These are phyloP conservation scores for Tephrocybe sp. DNA, from an alignment of 768 basidiomycete genomes.

Conservation along the genomic window DNA sequence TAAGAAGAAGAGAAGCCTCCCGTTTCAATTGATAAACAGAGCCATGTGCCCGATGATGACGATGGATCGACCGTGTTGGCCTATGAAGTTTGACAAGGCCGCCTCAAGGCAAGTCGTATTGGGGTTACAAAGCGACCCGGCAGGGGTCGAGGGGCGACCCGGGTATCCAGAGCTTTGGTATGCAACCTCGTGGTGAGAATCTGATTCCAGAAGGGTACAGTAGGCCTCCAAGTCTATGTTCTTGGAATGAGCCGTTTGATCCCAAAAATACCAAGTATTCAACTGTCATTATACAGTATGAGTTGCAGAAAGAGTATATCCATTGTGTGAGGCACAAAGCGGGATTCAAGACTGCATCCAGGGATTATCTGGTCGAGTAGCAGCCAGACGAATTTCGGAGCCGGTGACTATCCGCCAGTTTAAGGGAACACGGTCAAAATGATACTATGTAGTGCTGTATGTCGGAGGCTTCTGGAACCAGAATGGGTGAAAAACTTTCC, in stretches of 20 bases:
- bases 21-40: conserved; percentile 1
- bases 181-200: conserved; percentile 11
- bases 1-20: neutral
- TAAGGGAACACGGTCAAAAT: too few species aligned
- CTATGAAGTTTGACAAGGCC: conserved; percentile 8
- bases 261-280: too few species aligned
- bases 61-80: conserved; percentile 5
- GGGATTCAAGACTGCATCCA: too few species aligned
- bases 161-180: conserved; percentile 2
- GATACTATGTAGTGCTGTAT: too few species aligned
- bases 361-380: too few species aligned
- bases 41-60: conserved; percentile 16
- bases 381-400: too few species aligned
- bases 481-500: too few species aligned
- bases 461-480: too few species aligned
- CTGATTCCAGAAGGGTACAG: conserved; percentile 5
- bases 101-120: conserved; percentile 18
- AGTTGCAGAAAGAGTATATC: too few species aligned
- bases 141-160: conserved; percentile 10
- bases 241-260: neutral
- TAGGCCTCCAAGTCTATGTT: neutral
- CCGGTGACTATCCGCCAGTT: too few species aligned
- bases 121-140: conserved; percentile 5
- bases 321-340: too few species aligned
- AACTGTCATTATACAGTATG: too few species aligned